Evolutionary conservation across 768 basidiomycete species (phyloP), one percentile per base, ranked within the genome.

Genomic region (Termitomyces sp.): DNA sequence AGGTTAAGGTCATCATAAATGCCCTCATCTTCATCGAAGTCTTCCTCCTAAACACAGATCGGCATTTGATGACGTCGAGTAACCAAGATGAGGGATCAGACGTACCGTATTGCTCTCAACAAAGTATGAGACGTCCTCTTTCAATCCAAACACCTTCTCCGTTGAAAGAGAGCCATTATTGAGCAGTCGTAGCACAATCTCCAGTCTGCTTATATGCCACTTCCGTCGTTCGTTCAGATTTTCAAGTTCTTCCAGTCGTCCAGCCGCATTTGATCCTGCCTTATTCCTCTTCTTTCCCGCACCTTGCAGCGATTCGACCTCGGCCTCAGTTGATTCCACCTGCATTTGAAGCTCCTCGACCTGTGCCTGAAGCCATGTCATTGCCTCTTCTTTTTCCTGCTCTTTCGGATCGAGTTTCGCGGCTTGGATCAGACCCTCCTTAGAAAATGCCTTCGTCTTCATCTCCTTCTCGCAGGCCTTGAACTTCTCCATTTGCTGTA

Each of bases 401-500:
- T 96, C 94, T 71, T 94, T 95, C 58, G 97, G 97, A 75, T 98
- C 97, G 24, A 98, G 87, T 70, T 92, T 94, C 40, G 93, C 85
- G 12, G 94, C 93, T 62, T 95, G 93, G 63, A 90, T 97, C 45
- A 99, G 82, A 45, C 97, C 97, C 75, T 98, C 97, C 71, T 98
- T 99, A 20, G 96, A 98, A 77, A 98, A 99, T 0, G 97, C 97
- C 75, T 99, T 99, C 61, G 97, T 98, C 84, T 99, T 99, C 96
- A 98, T 98, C 78, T 99, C 97, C 80, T 98, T 99, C 80, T 99
- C 97, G 78, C 96, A 95, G 24, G 96, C 96, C 71, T 99, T 99
- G 86, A 99, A 99, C 73, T 94, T 96, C 80, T 99, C 97, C 97
- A 99, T 99, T 98, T 98, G 97, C 97, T 98, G 75, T 59, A 63